Evolutionary conservation across 306 rosid species (phyloP).

Genomic region (Cicer chorassanicum): DNA sequence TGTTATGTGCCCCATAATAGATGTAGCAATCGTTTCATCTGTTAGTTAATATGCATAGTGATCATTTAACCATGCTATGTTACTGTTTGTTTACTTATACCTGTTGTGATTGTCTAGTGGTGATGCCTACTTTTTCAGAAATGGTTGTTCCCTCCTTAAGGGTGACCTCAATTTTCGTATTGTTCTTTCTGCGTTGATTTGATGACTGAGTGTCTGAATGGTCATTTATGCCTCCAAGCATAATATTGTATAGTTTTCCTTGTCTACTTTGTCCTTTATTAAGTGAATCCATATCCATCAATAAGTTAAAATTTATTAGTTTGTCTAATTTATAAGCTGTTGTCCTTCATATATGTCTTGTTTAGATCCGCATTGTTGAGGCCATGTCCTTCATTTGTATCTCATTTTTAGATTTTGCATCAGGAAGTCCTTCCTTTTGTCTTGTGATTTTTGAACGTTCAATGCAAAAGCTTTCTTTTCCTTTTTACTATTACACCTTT

Average conservation of each 20-base stretch:
- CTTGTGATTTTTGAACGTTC: slow-evolving; percentile 15
- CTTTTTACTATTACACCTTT: not conserved
- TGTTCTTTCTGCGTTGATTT: not conserved
- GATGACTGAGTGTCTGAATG: not conserved
- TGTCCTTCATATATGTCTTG: slow-evolving; percentile 20
- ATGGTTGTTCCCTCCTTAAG: slow-evolving; percentile 15
- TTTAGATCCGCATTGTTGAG: slow-evolving; percentile 18
- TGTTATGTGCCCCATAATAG: slow-evolving; percentile 3
- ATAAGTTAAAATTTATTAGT: slow-evolving; percentile 18
- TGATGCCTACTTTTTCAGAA: slow-evolving; percentile 9
- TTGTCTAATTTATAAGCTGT: slow-evolving; percentile 4
- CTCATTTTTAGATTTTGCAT: not conserved
- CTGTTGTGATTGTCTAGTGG: not conserved
- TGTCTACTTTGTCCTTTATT: slow-evolving; percentile 3
- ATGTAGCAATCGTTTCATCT: not conserved
- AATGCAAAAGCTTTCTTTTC: slow-evolving; percentile 2
- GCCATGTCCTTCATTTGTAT: slow-evolving; percentile 19
- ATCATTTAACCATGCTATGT: slow-evolving; percentile 14
- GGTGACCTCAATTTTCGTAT: not conserved
- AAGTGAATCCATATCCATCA: not conserved
- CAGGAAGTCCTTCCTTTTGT: not conserved
- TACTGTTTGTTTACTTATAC: not conserved
- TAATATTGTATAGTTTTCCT: slow-evolving; percentile 29
- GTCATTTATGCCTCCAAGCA: not conserved
- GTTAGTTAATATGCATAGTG: not conserved